Conservation (phyloP, 106 monocot species). For the Dendrobium catenatum region DNA sequence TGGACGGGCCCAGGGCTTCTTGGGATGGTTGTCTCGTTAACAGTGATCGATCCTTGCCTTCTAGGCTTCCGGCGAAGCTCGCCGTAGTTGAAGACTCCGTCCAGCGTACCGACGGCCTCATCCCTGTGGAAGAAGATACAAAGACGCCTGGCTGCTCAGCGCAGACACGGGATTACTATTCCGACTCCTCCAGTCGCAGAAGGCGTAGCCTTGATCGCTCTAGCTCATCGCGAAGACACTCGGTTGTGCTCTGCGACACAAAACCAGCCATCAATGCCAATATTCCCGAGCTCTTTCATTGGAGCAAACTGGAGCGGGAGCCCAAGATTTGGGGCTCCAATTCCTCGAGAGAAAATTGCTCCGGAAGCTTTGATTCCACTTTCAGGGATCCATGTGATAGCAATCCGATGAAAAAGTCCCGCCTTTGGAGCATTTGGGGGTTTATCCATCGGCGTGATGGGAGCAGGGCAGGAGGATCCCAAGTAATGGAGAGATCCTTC, state of each 20-base stretch:
- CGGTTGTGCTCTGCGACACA: conserved; percentile 6
- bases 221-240: conserved; percentile 34
- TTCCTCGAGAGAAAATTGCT: conserved; percentile 2
- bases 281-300: not conserved
- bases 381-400: conserved; percentile 16
- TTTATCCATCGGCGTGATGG: conserved; percentile 45
- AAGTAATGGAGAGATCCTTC: conserved; percentile 34
- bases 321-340: not conserved
- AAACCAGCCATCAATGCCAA: not conserved
- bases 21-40: conserved; percentile 77
- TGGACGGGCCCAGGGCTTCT: conserved; percentile 74
- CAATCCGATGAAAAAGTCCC: conserved; percentile 41
- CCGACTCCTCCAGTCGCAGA: conserved; percentile 15
- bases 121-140: conserved; percentile 81
- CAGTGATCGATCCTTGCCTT: conserved; percentile 13
- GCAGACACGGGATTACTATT: conserved; percentile 82
- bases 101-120: conserved; percentile 69
- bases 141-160: conserved; percentile 44
- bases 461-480: conserved; percentile 11
- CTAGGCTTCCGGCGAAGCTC: conserved; percentile 65
- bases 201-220: conserved; percentile 70
- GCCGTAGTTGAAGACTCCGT: conserved; percentile 65
- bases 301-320: not conserved
- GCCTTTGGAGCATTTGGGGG: conserved; percentile 70
- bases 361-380: conserved; percentile 56